Evolutionary conservation across 306 rosid species (phyloP).

Genomic region (Hippophae rhamnoides): DNA sequence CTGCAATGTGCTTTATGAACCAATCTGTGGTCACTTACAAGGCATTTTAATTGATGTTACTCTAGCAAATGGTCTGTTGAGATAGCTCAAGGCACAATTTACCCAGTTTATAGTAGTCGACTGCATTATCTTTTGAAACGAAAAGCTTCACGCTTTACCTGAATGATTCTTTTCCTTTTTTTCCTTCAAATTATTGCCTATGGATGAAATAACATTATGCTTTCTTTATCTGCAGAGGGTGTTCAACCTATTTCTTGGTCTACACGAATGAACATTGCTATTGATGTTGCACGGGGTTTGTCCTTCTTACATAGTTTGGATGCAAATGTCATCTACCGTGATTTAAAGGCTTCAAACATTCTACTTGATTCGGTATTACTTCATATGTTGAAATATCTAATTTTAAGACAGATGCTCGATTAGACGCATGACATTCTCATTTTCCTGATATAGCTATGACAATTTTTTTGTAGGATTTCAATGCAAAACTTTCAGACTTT

Average conservation of each 20-base stretch:
- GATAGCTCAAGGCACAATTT: neutral
- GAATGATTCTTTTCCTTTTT: neutral
- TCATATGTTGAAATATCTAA: neutral
- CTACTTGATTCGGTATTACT: conserved; percentile 71
- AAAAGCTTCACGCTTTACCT: neutral
- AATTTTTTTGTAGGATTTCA: conserved; percentile 51
- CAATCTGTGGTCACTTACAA: neutral
- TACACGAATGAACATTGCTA: conserved; percentile 55
- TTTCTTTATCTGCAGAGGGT: conserved; percentile 48
- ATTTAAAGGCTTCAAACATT: conserved; percentile 81
- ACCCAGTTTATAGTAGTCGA: neutral
- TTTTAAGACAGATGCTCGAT: neutral
- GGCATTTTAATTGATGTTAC: neutral
- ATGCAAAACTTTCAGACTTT: conserved; percentile 75
- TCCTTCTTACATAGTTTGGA: conserved; percentile 63
- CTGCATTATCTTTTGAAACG: neutral
- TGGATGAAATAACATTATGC: neutral
- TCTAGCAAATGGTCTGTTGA: neutral
- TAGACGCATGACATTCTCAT: neutral
- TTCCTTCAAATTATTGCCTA: neutral
- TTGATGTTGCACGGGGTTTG: conserved; percentile 64
- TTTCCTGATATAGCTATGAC: conserved; percentile 15
- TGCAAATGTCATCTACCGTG: conserved; percentile 78
- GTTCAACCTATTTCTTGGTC: conserved; percentile 76
- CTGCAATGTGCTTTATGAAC: neutral